Percentiles rank a stretch among this genome's conserved stretches.
Conservation (phyloP, 2,329 filamentous ascomycete genomes). For the Penicillium freii region DNA sequence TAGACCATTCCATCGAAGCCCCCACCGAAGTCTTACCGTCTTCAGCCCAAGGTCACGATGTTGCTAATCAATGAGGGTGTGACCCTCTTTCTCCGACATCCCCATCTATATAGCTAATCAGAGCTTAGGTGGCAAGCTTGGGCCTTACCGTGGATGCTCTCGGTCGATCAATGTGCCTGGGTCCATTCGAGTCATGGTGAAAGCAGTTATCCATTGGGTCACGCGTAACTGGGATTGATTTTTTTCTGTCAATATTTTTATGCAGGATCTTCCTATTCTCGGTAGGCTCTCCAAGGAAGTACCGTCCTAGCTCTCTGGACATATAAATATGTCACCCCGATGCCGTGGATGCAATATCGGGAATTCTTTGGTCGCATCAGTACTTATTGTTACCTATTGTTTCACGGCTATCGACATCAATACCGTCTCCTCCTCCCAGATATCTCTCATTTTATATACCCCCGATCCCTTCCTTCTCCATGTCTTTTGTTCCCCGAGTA, state of each 20-base stretch:
- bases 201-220: conserved; percentile 25
- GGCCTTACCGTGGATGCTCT: conserved; percentile 26
- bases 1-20: conserved; percentile 14
- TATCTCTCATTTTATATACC: background rate
- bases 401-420: background rate
- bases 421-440: background rate
- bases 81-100: background rate
- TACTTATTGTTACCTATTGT: background rate
- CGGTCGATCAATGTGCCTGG: conserved; percentile 18
- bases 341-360: background rate
- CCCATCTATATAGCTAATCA: no score
- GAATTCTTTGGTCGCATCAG: background rate
- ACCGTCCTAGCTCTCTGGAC: conserved; percentile 10
- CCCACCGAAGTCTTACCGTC: conserved; percentile 12
- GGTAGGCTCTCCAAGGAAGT: conserved; percentile 20
- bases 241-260: conserved; percentile 5
- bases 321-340: conserved; percentile 25
- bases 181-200: conserved; percentile 28
- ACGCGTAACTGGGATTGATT: conserved; percentile 20
- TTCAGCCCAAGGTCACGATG: conserved; percentile 11
- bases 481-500: conserved; percentile 16
- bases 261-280: conserved; percentile 15
- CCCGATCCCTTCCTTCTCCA: background rate
- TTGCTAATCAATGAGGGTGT: background rate
- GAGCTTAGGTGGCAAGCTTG: conserved; percentile 18